Evolutionary conservation across 1,284 basidiomycete genomes (phyloP).

Genomic region (Ceratobasidium sp.): DNA sequence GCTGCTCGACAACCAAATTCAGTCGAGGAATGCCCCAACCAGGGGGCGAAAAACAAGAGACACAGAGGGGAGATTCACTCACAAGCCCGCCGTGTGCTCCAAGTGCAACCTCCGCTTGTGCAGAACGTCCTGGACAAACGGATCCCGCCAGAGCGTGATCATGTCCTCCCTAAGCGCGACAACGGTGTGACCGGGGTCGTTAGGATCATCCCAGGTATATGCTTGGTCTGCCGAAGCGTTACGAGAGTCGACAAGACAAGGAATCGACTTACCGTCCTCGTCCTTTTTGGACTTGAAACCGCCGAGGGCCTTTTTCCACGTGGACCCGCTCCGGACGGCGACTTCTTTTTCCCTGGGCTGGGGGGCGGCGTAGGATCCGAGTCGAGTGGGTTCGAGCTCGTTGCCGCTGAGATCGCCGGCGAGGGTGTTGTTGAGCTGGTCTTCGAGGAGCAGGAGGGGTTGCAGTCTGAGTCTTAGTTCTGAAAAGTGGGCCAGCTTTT

Average conservation of each 20-base stretch:
- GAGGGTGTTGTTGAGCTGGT: constrained; percentile 66
- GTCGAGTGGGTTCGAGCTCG: constrained; percentile 60
- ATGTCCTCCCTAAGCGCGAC: constrained; percentile 67
- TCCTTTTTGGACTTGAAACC: constrained; percentile 1
- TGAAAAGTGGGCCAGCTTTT: constrained; percentile 54
- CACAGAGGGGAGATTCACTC: constrained; percentile 48
- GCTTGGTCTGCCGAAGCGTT: constrained; percentile 43
- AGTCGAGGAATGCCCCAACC: not conserved
- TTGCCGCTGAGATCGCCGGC: constrained; percentile 56
- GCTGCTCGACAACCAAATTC: no score
- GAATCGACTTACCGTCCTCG: constrained; percentile 22
- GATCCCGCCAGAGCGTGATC: constrained; percentile 73
- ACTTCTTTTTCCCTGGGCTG: constrained; percentile 57
- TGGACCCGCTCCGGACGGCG: constrained; percentile 64
- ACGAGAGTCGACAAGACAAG: not conserved
- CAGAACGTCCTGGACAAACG: constrained; percentile 63
- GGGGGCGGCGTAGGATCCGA: constrained; percentile 49
- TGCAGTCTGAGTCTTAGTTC: constrained; percentile 64
- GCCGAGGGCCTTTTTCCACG: constrained; percentile 73
- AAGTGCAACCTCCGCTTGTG: constrained; percentile 67
- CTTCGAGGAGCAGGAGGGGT: constrained; percentile 70
- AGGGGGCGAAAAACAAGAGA: not conserved
- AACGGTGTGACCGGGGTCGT: constrained; percentile 72
- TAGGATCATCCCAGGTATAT: constrained; percentile 78
- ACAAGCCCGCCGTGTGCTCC: constrained; percentile 85